phyloP scores from a whole-genome alignment of 306 rosid genomes.

The Dicorynia guianensis region DNA sequence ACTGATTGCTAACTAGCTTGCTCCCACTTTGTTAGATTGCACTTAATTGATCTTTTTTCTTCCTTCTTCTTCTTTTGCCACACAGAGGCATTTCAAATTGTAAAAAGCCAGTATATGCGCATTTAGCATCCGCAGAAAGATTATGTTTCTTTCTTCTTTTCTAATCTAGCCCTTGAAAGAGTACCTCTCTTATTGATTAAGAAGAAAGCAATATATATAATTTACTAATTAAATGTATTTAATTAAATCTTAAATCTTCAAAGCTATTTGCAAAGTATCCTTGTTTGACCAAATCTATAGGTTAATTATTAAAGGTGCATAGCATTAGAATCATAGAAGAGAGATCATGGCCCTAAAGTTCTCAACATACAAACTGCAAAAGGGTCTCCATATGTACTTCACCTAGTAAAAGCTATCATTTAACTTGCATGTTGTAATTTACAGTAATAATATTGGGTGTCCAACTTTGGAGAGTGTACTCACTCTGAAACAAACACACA shows the following conservation, averaged over 20 bases:
- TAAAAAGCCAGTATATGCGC: constrained; percentile 44
- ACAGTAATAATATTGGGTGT: background rate
- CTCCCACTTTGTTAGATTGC: constrained; percentile 34
- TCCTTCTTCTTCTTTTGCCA: too few species aligned
- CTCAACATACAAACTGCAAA: constrained; percentile 15
- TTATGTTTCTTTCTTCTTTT: constrained; percentile 1
- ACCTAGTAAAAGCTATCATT: constrained; percentile 29
- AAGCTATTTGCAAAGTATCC: constrained; percentile 6
- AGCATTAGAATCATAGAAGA: background rate
- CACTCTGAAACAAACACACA: constrained; percentile 36
- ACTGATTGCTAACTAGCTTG: constrained; percentile 38
- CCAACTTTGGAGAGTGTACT: constrained; percentile 34
- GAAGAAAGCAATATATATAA: constrained; percentile 2
- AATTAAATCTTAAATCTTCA: background rate
- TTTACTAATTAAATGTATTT: background rate
- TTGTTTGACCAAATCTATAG: background rate
- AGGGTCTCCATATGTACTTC: constrained; percentile 17
- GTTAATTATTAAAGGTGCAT: background rate
- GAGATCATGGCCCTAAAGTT: background rate
- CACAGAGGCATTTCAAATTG: constrained; percentile 8
- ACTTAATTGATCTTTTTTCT: constrained; percentile 31
- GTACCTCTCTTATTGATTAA: background rate
- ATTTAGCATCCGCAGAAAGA: constrained; percentile 2
- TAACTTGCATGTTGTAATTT: constrained; percentile 12
- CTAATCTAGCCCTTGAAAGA: background rate